Base-by-base conservation (phyloP, 1,284 basidiomycete genomes). In the Puccinia novopanici region DNA sequence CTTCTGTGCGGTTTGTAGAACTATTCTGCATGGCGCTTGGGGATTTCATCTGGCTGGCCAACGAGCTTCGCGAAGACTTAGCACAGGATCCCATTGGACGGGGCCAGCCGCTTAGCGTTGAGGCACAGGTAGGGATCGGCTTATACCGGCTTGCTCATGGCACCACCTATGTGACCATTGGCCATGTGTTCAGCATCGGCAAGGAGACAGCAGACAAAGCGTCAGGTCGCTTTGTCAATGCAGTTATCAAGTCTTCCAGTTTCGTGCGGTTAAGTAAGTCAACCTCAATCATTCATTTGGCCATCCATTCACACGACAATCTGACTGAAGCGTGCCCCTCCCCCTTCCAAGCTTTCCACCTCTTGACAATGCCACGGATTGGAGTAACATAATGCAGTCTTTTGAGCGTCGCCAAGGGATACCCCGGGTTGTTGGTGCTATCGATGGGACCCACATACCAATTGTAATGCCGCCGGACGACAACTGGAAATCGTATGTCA, bases 81-180 rank as follows among this genome's bases (percentile, higher is more conserved):
- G 3, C 9, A 37, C 59, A 61, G 19, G 59, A 61, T 37, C 24
- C 10, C 2, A 4, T 61, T 15, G 13, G 59, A 24, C 59, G 17
- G 19, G 30, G 59, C 13, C 12, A 34, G 15, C 59, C 59, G 1
- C 30, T 61, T 0, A 61, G 9, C 2, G 2, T 61, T 12, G 59
- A 61, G 17, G 27, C 59, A 0, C 59, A 61, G 17, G 59, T 61
- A 0, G 59, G 13, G 30, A 27, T 61, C 1, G 30, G 59, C 10
- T 4, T 61, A 8, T 68, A 68, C 19, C 17, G 40, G 5, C n/a
- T 68, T 15, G 67, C 37, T 68, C 67, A 68, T 48, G 67, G 67
- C 0, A 27, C 65, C 5, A 45, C 65, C 10, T 67, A 37, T 34
- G 61, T 37, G 19, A 65, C 61, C 8, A 65, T 65, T 42, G 22